These are phyloP conservation scores for Penicillium coprophilum DNA, from an alignment of 495 filamentous ascomycete genomes.

Conservation along the genomic window DNA sequence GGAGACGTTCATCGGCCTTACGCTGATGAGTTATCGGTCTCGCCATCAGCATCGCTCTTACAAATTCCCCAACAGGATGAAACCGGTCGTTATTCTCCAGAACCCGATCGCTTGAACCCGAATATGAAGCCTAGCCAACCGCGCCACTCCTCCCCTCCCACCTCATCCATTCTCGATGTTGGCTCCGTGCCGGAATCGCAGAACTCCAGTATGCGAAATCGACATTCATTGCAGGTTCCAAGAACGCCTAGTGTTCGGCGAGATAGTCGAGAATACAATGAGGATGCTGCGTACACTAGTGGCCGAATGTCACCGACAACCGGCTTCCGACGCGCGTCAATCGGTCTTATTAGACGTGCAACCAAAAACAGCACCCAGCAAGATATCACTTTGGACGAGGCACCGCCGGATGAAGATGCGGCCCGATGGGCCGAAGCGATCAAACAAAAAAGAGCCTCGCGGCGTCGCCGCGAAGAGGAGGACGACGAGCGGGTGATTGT, in stretches of 20 bases:
- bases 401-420: slow-evolving; percentile 85
- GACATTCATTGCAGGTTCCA: slow-evolving; percentile 88
- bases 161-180: slow-evolving; percentile 48
- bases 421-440: slow-evolving; percentile 90
- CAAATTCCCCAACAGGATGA: slow-evolving; percentile 40
- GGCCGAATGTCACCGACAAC: slow-evolving; percentile 84
- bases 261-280: slow-evolving; percentile 55
- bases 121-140: slow-evolving; percentile 50
- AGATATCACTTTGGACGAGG: slow-evolving; percentile 77
- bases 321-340: slow-evolving; percentile 69
- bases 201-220: slow-evolving; percentile 63
- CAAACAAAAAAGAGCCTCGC: slow-evolving; percentile 81
- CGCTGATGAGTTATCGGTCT: slow-evolving; percentile 33
- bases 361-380: slow-evolving; percentile 79
- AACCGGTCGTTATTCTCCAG: slow-evolving; percentile 39
- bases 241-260: slow-evolving; percentile 52
- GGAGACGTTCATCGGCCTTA: slow-evolving; percentile 41
- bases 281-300: slow-evolving; percentile 65
- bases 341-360: slow-evolving; percentile 73
- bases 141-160: slow-evolving; percentile 74
- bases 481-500: slow-evolving; percentile 93
- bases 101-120: slow-evolving; percentile 40
- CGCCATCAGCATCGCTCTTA: slow-evolving; percentile 31
- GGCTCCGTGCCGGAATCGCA: slow-evolving; percentile 44
- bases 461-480: slow-evolving; percentile 79